Percentiles rank a stretch among this genome's conserved stretches.
Evolutionary conservation across 202 grass and related monocot genomes (phyloP).

Genomic region (Zoysia matrella): DNA sequence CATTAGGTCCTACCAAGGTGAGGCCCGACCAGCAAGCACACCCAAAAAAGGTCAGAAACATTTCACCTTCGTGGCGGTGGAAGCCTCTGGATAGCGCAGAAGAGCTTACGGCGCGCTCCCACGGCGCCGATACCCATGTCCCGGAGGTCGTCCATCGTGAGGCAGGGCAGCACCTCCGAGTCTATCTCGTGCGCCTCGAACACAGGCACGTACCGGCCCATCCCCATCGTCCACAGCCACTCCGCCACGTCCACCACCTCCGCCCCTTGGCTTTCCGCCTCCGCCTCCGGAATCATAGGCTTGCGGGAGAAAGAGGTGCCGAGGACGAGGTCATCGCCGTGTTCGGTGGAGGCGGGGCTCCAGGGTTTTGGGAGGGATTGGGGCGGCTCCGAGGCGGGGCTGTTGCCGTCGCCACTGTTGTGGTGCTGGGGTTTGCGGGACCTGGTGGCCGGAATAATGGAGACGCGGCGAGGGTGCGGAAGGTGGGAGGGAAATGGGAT

Average conservation of each 20-base stretch:
- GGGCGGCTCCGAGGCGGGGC: slow-evolving; percentile 1
- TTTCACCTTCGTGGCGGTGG: slow-evolving; percentile 50
- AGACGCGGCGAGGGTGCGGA: slow-evolving; percentile 44
- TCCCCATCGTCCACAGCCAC: slow-evolving; percentile 43
- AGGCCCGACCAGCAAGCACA: background rate
- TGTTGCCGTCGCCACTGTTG: background rate
- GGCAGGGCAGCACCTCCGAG: slow-evolving; percentile 61
- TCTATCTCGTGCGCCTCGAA: slow-evolving; percentile 90
- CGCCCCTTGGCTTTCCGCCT: background rate
- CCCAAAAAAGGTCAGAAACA: slow-evolving; percentile 18
- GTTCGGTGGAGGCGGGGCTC: background rate
- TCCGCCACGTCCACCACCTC: slow-evolving; percentile 53
- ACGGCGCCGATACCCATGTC: too few species aligned
- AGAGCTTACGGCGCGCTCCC: background rate
- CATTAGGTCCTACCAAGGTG: background rate
- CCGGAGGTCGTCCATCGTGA: slow-evolving; percentile 76
- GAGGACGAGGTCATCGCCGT: slow-evolving; percentile 32
- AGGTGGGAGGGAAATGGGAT: slow-evolving; percentile 59
- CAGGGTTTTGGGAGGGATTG: slow-evolving; percentile 18
- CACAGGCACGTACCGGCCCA: slow-evolving; percentile 40
- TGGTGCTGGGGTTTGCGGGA: background rate
- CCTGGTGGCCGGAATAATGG: slow-evolving; percentile 12
- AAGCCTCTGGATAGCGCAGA: slow-evolving; percentile 72
- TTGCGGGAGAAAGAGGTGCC: slow-evolving; percentile 41
- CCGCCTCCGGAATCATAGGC: background rate